Percentiles rank a stretch among this genome's conserved stretches.
These are phyloP conservation scores for Petunia hybrid DNA, from an alignment of 305 asterid genomes.

Conservation along the genomic window DNA sequence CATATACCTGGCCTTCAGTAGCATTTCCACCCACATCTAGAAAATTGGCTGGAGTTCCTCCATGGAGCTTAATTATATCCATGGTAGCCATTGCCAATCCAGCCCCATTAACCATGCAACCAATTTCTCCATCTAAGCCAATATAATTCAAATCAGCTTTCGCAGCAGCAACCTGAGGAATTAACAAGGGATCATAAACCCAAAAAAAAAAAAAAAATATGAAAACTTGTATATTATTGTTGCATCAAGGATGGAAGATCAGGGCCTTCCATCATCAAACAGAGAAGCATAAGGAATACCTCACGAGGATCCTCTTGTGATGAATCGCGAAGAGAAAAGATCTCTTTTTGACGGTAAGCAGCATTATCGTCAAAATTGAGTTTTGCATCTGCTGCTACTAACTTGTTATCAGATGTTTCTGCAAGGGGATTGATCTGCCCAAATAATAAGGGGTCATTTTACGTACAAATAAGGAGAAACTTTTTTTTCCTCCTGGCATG, in stretches of 20 bases:
- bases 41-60: slow-evolving; percentile 99
- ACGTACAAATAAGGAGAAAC: slow-evolving; percentile 16
- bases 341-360: slow-evolving; percentile 86
- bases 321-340: slow-evolving; percentile 84
- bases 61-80: slow-evolving; percentile 97
- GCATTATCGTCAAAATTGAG: slow-evolving; percentile 98
- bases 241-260: slow-evolving; percentile 11
- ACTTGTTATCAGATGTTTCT: slow-evolving; percentile 85
- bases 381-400: slow-evolving; percentile 99
- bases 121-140: slow-evolving; percentile 99
- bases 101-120: slow-evolving; percentile 99
- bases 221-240: not conserved
- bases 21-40: slow-evolving; percentile 99
- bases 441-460: slow-evolving; percentile 29
- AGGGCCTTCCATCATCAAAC: not conserved
- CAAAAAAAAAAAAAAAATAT: not conserved
- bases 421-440: slow-evolving; percentile 93
- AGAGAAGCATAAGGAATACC: slow-evolving; percentile 51
- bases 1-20: slow-evolving; percentile 84
- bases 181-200: not conserved
- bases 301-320: slow-evolving; percentile 99
- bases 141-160: slow-evolving; percentile 98
- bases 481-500: not conserved
- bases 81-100: slow-evolving; percentile 99
- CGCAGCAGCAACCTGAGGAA: slow-evolving; percentile 90